These are phyloP conservation scores for Zoysia pacifica DNA, from an alignment of 176 grass and related monocot species.

Conservation along the genomic window DNA sequence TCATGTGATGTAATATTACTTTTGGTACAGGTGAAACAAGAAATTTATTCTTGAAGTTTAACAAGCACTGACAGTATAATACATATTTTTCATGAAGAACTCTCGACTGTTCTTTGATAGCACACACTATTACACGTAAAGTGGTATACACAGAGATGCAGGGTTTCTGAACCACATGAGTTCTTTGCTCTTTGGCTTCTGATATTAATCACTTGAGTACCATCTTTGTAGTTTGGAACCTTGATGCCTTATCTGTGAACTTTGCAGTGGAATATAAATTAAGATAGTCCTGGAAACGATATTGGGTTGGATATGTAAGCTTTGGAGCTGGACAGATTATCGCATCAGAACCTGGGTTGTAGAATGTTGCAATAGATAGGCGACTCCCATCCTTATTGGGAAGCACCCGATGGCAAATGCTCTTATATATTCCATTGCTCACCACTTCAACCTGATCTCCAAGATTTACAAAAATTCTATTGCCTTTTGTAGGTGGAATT, in stretches of 20 bases:
- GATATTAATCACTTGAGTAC: conserved; percentile 30
- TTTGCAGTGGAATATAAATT: conserved; percentile 57
- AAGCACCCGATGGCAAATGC: conserved; percentile 55
- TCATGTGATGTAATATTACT: conserved; percentile 4
- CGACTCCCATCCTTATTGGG: conserved; percentile 57
- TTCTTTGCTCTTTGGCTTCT: conserved; percentile 7
- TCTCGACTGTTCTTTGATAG: conserved; percentile 6
- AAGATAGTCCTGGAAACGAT: conserved; percentile 75
- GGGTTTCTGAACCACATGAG: background rate
- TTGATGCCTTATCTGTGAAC: conserved; percentile 58
- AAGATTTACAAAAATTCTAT: conserved; percentile 64
- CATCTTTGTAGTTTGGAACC: conserved; percentile 58
- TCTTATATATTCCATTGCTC: conserved; percentile 70
- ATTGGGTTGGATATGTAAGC: conserved; percentile 65
- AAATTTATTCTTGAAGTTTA: conserved; percentile 39
- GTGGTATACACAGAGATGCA: background rate
- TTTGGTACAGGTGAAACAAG: background rate
- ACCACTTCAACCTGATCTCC: conserved; percentile 72
- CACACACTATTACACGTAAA: conserved; percentile 4
- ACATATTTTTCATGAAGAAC: conserved; percentile 9
- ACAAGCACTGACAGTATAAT: conserved; percentile 27
- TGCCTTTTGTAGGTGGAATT: conserved; percentile 55
- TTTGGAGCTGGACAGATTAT: conserved; percentile 64
- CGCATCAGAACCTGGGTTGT: conserved; percentile 59
- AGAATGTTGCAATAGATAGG: conserved; percentile 64